Percentiles rank a stretch among this genome's conserved stretches.
phyloP scores from a whole-genome alignment of 345 rosid species.

The Erodium maritimum region DNA sequence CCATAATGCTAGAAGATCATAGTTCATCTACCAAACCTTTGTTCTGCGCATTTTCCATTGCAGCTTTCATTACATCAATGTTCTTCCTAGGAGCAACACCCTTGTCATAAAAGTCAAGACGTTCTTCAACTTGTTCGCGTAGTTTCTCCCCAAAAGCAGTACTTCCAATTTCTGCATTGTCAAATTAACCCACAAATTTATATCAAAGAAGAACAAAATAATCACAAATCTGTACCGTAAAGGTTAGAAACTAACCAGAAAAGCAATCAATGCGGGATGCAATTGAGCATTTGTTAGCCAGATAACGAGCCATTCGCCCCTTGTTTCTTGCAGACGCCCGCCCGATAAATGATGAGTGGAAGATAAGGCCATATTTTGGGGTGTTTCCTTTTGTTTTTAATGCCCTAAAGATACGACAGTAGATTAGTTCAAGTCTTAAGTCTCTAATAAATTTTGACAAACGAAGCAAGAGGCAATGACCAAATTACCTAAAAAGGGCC shows the following conservation, averaged over 20 bases:
- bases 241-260: conserved; percentile 34
- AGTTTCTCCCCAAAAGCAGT: conserved; percentile 82
- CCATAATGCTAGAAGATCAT: no score
- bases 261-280: conserved; percentile 93
- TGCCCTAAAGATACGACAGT: conserved; percentile 37
- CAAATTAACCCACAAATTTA: neutral
- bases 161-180: conserved; percentile 38
- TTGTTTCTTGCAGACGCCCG: conserved; percentile 83
- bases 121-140: conserved; percentile 87
- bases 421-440: no score
- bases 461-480: neutral
- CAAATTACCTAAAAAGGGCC: conserved; percentile 74
- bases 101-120: conserved; percentile 85
- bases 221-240: neutral
- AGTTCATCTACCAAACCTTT: conserved; percentile 30
- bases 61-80: conserved; percentile 87
- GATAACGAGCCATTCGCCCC: conserved; percentile 94
- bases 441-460: neutral
- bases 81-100: conserved; percentile 94
- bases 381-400: conserved; percentile 94
- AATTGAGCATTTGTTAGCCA: conserved; percentile 92
- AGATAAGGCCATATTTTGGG: conserved; percentile 87
- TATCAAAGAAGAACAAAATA: neutral
- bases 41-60: conserved; percentile 33
- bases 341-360: conserved; percentile 88